Evolutionary conservation across 164 flowering plant species (phyloP).

Genomic region (Magnolia officinalis): DNA sequence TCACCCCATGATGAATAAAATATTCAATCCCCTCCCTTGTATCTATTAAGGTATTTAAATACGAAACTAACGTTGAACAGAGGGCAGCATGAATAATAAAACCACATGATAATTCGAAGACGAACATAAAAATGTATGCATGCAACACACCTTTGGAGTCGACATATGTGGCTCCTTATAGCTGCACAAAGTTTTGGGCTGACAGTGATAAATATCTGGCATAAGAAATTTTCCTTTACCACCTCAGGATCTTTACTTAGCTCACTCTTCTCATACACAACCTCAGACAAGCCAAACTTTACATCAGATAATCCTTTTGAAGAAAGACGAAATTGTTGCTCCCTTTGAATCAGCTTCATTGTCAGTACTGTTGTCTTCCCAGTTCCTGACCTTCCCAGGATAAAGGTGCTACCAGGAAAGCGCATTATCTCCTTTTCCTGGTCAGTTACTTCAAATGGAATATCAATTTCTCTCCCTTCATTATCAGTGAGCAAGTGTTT

Average conservation of each 20-base stretch:
- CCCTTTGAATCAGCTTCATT: slow-evolving; percentile 58
- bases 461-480: slow-evolving; percentile 57
- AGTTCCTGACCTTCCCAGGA: slow-evolving; percentile 83
- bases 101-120: neutral
- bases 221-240: slow-evolving; percentile 21
- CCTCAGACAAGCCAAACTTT: neutral
- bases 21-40: too few species aligned
- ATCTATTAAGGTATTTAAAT: neutral
- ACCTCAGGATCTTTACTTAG: slow-evolving; percentile 5
- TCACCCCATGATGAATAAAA: too few species aligned
- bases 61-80: neutral
- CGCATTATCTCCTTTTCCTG: slow-evolving; percentile 55
- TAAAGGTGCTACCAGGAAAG: slow-evolving; percentile 47
- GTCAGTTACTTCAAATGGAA: slow-evolving; percentile 83
- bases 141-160: slow-evolving; percentile 51
- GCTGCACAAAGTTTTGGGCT: slow-evolving; percentile 72
- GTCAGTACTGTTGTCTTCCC: slow-evolving; percentile 85
- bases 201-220: slow-evolving; percentile 80
- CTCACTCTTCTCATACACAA: slow-evolving; percentile 1
- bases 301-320: slow-evolving; percentile 24
- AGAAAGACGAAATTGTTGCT: slow-evolving; percentile 37
- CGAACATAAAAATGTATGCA: neutral
- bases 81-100: neutral
- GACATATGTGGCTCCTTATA: slow-evolving; percentile 51
- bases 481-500: slow-evolving; percentile 55